Conservation (phyloP, 441 rosid species). For the Corymbia citriodora region DNA sequence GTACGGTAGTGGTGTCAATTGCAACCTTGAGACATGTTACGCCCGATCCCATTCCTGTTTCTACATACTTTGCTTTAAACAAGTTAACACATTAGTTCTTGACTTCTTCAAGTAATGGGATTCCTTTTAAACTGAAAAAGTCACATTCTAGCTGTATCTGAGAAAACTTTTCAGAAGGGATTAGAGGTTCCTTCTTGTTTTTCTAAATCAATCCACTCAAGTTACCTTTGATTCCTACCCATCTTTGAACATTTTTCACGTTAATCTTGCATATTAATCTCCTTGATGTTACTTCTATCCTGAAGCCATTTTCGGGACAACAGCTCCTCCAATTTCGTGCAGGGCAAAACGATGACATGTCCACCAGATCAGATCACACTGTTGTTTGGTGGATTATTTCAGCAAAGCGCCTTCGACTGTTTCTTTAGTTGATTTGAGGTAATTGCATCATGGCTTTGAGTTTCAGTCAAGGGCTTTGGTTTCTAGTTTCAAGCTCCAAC, state of each 20-base stretch:
- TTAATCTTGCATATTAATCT: not conserved
- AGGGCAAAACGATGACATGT: not conserved
- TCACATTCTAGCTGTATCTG: conserved; percentile 8
- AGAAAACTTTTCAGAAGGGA: not conserved
- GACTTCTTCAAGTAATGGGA: conserved; percentile 12
- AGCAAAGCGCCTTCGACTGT: not conserved
- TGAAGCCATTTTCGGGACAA: not conserved
- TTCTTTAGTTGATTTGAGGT: not conserved
- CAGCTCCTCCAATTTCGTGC: not conserved
- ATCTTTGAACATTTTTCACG: not conserved
- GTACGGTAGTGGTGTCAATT: not conserved
- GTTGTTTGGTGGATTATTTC: not conserved
- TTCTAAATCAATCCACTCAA: conserved; percentile 18
- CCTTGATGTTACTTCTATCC: not conserved
- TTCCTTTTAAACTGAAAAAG: conserved; percentile 10
- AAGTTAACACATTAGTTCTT: conserved; percentile 10
- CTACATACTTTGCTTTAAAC: not conserved
- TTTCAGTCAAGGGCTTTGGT: not conserved
- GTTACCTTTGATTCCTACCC: conserved; percentile 34
- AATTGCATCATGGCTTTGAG: not conserved
- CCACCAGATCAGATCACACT: not conserved
- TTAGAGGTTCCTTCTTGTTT: not conserved
- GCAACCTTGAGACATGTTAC: not conserved
- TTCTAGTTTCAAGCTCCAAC: not conserved
- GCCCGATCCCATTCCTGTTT: not conserved